Conservation (phyloP, 2,329 filamentous ascomycete species). For the Endoconidiophora polonica region DNA sequence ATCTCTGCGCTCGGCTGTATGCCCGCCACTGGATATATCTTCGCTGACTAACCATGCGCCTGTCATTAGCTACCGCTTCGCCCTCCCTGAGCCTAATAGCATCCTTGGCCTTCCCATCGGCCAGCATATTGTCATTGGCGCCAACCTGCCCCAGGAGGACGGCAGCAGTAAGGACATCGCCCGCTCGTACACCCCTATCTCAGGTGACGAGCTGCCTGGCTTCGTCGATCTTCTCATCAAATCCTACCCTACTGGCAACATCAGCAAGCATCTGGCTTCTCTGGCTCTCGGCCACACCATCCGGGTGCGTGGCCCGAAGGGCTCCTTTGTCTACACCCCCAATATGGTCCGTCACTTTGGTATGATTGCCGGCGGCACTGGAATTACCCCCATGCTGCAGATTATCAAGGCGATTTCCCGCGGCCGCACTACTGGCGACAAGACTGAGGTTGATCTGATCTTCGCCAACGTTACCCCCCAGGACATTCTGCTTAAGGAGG, state of each 20-base stretch:
- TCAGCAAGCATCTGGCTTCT: slow-evolving; percentile 78
- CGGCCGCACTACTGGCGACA: slow-evolving; percentile 62
- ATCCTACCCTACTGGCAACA: slow-evolving; percentile 93
- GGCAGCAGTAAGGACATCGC: slow-evolving; percentile 69
- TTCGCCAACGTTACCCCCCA: slow-evolving; percentile 91
- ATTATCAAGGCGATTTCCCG: slow-evolving; percentile 80
- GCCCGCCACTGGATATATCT: background rate
- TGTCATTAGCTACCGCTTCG: slow-evolving; percentile 65
- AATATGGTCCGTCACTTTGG: slow-evolving; percentile 95
- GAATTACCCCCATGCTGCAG: slow-evolving; percentile 97
- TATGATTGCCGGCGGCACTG: slow-evolving; percentile 95
- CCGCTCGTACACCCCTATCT: slow-evolving; percentile 84
- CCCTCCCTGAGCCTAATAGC: slow-evolving; percentile 56
- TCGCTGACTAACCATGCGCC: slow-evolving; percentile 1
- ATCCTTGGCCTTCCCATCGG: slow-evolving; percentile 95
- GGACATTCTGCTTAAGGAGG: slow-evolving; percentile 86
- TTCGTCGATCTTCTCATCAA: slow-evolving; percentile 96
- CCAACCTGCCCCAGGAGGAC: slow-evolving; percentile 48
- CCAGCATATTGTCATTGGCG: slow-evolving; percentile 94
- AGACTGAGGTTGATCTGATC: slow-evolving; percentile 80
- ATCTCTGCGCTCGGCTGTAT: background rate
- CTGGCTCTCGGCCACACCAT: slow-evolving; percentile 74
- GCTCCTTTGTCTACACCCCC: slow-evolving; percentile 90
- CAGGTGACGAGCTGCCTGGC: slow-evolving; percentile 73
- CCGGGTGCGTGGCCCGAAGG: slow-evolving; percentile 86